Percentiles rank a stretch among this genome's conserved stretches.
Evolutionary conservation across 2,329 filamentous ascomycete genomes (phyloP).

Genomic region (Mycosphaerella sp.): DNA sequence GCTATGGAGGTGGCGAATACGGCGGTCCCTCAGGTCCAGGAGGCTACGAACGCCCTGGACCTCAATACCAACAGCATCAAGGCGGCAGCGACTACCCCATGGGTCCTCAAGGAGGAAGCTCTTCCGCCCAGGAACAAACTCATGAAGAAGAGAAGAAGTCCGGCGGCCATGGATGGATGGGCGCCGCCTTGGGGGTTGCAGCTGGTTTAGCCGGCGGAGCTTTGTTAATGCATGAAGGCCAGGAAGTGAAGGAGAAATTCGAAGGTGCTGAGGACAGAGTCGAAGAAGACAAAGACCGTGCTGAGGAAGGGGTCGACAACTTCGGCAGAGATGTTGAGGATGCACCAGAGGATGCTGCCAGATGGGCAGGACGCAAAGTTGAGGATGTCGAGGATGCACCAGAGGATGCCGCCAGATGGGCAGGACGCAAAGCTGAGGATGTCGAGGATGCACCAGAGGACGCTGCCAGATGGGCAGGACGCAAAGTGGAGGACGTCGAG

Average conservation of each 20-base stretch:
- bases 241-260: slow-evolving; percentile 35
- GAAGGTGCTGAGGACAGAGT: slow-evolving; percentile 26
- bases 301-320: slow-evolving; percentile 12
- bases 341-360: slow-evolving; percentile 40
- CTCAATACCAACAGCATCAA: slow-evolving; percentile 6
- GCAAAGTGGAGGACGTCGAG: slow-evolving; percentile 39
- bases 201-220: slow-evolving; percentile 42
- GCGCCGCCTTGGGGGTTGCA: slow-evolving; percentile 38
- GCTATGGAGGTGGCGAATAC: slow-evolving; percentile 24
- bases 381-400: slow-evolving; percentile 39
- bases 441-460: slow-evolving; percentile 41
- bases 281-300: slow-evolving; percentile 14
- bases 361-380: slow-evolving; percentile 40
- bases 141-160: slow-evolving; percentile 27
- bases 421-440: slow-evolving; percentile 37
- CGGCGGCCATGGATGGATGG: slow-evolving; percentile 31
- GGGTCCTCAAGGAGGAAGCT: slow-evolving; percentile 16
- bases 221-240: slow-evolving; percentile 42
- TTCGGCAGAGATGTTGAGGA: slow-evolving; percentile 31
- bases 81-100: slow-evolving; percentile 13
- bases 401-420: slow-evolving; percentile 41
- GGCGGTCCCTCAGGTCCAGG: slow-evolving; percentile 15
- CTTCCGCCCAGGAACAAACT: not conserved
- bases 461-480: slow-evolving; percentile 41
- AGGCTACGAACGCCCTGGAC: slow-evolving; percentile 17